These are phyloP conservation scores for Talaromyces pinophilus DNA, from an alignment of 2,329 filamentous ascomycete species.

Conservation along the genomic window DNA sequence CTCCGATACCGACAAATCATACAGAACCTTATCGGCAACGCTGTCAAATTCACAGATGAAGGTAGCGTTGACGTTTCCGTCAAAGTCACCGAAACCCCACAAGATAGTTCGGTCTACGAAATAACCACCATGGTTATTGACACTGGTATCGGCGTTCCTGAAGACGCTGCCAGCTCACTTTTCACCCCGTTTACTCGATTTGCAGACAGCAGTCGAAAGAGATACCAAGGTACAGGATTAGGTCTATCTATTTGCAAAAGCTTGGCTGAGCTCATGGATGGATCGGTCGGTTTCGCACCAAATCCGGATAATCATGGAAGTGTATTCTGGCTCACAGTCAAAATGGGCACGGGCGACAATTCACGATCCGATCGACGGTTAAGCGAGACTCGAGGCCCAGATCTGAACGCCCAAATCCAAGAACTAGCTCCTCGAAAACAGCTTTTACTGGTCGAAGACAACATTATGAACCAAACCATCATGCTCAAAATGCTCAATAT, in stretches of 20 bases:
- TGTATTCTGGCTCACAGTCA: conserved; percentile 55
- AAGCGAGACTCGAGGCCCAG: conserved; percentile 26
- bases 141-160: conserved; percentile 57
- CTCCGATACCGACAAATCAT: conserved; percentile 63
- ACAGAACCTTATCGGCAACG: conserved; percentile 64
- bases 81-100: conserved; percentile 45
- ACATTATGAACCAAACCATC: conserved; percentile 47
- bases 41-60: conserved; percentile 62
- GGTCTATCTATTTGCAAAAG: conserved; percentile 61
- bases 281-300: conserved; percentile 49
- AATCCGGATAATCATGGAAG: conserved; percentile 53
- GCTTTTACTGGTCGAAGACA: conserved; percentile 46
- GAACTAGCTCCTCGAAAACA: conserved; percentile 45
- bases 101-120: conserved; percentile 41
- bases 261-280: conserved; percentile 59
- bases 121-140: conserved; percentile 58
- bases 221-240: conserved; percentile 58
- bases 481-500: conserved; percentile 42
- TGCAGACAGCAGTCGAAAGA: conserved; percentile 55
- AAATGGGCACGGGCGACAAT: conserved; percentile 42
- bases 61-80: conserved; percentile 54
- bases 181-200: conserved; percentile 61
- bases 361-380: conserved; percentile 33
- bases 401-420: conserved; percentile 32
- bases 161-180: conserved; percentile 49